A percentile compares a stretch with the other conserved stretches of the same genome.
These are phyloP conservation scores for Dentipellis sp. DNA, from an alignment of 768 basidiomycete genomes.

Conservation along the genomic window DNA sequence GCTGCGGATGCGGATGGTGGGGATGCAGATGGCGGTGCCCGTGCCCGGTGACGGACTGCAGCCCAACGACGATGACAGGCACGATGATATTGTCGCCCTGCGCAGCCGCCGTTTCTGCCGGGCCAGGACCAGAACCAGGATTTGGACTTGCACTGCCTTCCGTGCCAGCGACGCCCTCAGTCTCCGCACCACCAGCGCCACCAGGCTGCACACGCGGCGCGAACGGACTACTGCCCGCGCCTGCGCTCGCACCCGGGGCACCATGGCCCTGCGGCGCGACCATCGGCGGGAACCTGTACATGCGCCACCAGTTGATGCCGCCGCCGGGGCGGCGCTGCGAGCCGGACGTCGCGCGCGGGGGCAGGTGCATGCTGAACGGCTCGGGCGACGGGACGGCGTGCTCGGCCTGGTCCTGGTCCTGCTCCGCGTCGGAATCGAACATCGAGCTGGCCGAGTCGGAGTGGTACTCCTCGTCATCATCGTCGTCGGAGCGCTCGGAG, in stretches of 20 bases:
- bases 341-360: constrained; percentile 23
- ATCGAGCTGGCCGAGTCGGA: neutral
- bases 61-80: constrained; percentile 76
- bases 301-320: constrained; percentile 72
- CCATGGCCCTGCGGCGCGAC: constrained; percentile 24
- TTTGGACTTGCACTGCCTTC: constrained; percentile 14
- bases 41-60: constrained; percentile 61
- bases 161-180: constrained; percentile 6
- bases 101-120: constrained; percentile 7
- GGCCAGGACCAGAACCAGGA: constrained; percentile 6
- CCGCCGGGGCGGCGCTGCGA: constrained; percentile 31
- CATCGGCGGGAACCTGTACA: constrained; percentile 76
- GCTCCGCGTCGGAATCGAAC: neutral
- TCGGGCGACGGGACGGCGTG: neutral
- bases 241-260: neutral
- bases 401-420: neutral
- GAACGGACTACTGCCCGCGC: neutral
- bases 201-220: neutral
- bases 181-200: neutral
- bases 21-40: constrained; percentile 8
- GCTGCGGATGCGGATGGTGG: too few species aligned
- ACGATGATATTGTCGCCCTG: constrained; percentile 38
- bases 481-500: constrained; percentile 18
- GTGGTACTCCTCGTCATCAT: constrained; percentile 5
- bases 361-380: constrained; percentile 5